Evolutionary conservation across 768 basidiomycete genomes (phyloP).

Genomic region (Phylloporus scabripes): DNA sequence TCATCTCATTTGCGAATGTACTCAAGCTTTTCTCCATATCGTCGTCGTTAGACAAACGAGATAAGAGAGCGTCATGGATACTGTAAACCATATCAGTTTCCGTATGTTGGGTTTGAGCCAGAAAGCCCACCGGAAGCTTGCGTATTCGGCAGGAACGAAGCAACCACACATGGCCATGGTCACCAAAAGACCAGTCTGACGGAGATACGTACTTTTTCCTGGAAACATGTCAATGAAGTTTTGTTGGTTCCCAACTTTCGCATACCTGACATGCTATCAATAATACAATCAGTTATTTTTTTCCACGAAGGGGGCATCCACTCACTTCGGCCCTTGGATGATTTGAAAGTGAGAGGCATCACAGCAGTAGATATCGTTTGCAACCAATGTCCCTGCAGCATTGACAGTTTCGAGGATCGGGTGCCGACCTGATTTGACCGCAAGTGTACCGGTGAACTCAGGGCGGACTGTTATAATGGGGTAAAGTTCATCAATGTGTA

Average conservation of each 20-base stretch:
- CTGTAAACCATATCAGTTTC: conserved; percentile 32
- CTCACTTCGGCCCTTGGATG: conserved; percentile 86
- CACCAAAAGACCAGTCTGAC: conserved; percentile 77
- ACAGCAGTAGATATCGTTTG: conserved; percentile 89
- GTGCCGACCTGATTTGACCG: conserved; percentile 85
- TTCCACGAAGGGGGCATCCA: conserved; percentile 4
- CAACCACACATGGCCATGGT: conserved; percentile 88
- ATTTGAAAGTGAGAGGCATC: conserved; percentile 84
- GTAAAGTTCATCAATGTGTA: neutral
- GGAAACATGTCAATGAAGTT: neutral
- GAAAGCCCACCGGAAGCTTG: conserved; percentile 64
- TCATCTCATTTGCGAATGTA: conserved; percentile 96
- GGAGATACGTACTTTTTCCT: conserved; percentile 93
- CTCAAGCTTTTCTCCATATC: conserved; percentile 85
- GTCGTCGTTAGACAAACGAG: conserved; percentile 90
- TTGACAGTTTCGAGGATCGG: conserved; percentile 78
- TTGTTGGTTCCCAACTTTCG: neutral
- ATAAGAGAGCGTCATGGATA: conserved; percentile 78
- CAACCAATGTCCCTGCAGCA: conserved; percentile 62
- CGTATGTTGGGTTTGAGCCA: neutral
- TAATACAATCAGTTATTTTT: neutral
- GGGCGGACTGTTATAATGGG: conserved; percentile 59
- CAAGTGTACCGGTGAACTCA: conserved; percentile 85
- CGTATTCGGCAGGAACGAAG: conserved; percentile 92
- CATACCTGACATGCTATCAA: conserved; percentile 54